phyloP scores from a whole-genome alignment of 2,329 filamentous ascomycete species.

The Myriosclerotinia scirpicola region DNA sequence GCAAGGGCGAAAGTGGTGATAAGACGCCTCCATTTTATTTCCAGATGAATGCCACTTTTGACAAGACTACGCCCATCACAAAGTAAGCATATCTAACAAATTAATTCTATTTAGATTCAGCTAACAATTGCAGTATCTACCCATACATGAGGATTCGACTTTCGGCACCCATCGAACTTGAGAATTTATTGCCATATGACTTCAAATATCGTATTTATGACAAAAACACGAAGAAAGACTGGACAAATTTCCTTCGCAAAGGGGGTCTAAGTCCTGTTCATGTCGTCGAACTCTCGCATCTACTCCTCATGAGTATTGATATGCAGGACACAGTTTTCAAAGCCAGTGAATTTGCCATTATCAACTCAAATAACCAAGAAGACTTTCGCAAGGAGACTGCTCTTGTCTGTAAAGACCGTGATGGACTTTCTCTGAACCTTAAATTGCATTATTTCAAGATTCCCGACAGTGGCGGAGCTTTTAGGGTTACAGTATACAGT shows the following conservation, averaged over 20 bases:
- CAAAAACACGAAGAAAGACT: conserved; percentile 97
- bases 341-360: conserved; percentile 93
- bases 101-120: conserved; percentile 20
- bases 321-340: conserved; percentile 97
- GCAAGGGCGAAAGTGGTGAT: conserved; percentile 80
- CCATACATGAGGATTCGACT: conserved; percentile 93
- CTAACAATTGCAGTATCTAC: conserved; percentile 62
- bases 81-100: conserved; percentile 49
- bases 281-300: conserved; percentile 91
- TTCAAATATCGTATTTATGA: conserved; percentile 99
- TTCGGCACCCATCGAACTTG: conserved; percentile 87
- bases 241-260: conserved; percentile 97
- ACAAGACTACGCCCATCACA: conserved; percentile 79
- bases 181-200: conserved; percentile 93
- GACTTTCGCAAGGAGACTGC: conserved; percentile 84
- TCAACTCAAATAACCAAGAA: conserved; percentile 84
- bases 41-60: conserved; percentile 84
- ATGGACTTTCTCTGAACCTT: conserved; percentile 75
- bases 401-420: conserved; percentile 79
- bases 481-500: conserved; percentile 92
- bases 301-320: conserved; percentile 88
- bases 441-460: conserved; percentile 89
- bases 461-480: conserved; percentile 89
- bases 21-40: conserved; percentile 86
- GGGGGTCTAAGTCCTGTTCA: conserved; percentile 96